A percentile compares a stretch with the other conserved stretches of the same genome.
These are phyloP conservation scores for Fusarium sp. DNA, from an alignment of 2,329 filamentous ascomycete species.

Conservation along the genomic window DNA sequence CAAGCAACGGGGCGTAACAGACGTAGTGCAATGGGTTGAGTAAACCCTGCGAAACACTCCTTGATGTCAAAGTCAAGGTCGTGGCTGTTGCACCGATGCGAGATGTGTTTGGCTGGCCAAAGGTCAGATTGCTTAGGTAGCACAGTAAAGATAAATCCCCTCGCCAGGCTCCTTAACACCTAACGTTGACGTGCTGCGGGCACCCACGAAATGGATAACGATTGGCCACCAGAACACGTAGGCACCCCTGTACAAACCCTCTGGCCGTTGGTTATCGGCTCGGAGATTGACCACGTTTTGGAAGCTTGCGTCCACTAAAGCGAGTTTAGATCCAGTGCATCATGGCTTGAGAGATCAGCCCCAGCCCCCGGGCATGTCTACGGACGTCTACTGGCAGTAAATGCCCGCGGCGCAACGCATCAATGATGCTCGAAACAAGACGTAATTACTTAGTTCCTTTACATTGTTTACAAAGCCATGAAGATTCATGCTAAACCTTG, in stretches of 20 bases:
- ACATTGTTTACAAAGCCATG: conserved; percentile 14
- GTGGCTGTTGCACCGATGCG: conserved; percentile 25
- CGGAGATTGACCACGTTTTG: conserved; percentile 26
- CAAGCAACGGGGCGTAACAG: conserved; percentile 1
- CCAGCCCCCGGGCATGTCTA: not conserved
- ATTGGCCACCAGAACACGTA: conserved; percentile 26
- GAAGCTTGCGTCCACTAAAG: conserved; percentile 10
- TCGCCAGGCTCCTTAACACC: conserved; percentile 27
- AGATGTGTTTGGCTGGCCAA: conserved; percentile 27
- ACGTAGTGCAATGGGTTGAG: conserved; percentile 1
- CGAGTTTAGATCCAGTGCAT: conserved; percentile 27
- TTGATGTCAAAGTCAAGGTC: conserved; percentile 29
- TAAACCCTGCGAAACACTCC: conserved; percentile 13
- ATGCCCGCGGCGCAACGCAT: conserved; percentile 11
- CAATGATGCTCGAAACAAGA: conserved; percentile 17
- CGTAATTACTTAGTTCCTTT: not conserved
- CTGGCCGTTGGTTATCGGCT: conserved; percentile 34
- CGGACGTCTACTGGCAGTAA: not conserved
- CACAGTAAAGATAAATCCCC: conserved; percentile 30
- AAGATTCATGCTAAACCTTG: conserved; percentile 28
- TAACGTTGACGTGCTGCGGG: conserved; percentile 36
- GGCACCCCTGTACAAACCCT: conserved; percentile 4
- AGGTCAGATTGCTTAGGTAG: conserved; percentile 4
- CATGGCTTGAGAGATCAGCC: conserved; percentile 12
- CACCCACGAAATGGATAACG: conserved; percentile 28